Conservation (phyloP, 768 basidiomycete species). For the Boletus subcaerulescens region DNA sequence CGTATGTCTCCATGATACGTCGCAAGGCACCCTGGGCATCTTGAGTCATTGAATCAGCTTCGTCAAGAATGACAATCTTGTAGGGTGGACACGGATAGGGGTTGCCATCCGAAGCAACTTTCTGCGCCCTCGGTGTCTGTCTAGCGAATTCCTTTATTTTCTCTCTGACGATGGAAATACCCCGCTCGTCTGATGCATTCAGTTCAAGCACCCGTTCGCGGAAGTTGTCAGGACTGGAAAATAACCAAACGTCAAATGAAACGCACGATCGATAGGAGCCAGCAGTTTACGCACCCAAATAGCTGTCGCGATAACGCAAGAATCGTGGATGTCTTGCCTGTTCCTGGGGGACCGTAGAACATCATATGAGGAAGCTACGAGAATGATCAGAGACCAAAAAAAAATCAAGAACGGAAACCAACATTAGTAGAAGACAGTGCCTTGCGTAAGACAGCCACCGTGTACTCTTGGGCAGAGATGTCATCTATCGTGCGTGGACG, state of each 20-base stretch:
- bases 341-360: constrained; percentile 98
- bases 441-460: constrained; percentile 86
- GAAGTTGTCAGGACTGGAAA: constrained; percentile 88
- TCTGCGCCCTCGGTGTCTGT: constrained; percentile 82
- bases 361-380: constrained; percentile 97
- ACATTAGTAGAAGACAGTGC: constrained; percentile 93
- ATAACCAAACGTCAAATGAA: not conserved
- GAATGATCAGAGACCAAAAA: constrained; percentile 9
- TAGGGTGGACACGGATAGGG: constrained; percentile 95
- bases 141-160: constrained; percentile 99
- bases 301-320: constrained; percentile 90
- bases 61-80: constrained; percentile 98
- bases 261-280: not conserved
- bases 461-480: constrained; percentile 96
- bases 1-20: constrained; percentile 99
- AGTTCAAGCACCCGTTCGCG: constrained; percentile 90
- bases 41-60: constrained; percentile 99
- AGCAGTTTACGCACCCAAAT: constrained; percentile 68
- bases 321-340: constrained; percentile 98
- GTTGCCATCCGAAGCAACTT: constrained; percentile 70
- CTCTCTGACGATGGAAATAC: constrained; percentile 94
- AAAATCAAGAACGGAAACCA: not conserved
- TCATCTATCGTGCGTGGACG: constrained; percentile 98
- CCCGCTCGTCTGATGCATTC: constrained; percentile 98
- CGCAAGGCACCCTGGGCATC: constrained; percentile 96